A percentile compares a stretch with the other conserved stretches of the same genome.
phyloP scores from a whole-genome alignment of 805 yeast species.

The Yamadazyma takamatsuzukensis region DNA sequence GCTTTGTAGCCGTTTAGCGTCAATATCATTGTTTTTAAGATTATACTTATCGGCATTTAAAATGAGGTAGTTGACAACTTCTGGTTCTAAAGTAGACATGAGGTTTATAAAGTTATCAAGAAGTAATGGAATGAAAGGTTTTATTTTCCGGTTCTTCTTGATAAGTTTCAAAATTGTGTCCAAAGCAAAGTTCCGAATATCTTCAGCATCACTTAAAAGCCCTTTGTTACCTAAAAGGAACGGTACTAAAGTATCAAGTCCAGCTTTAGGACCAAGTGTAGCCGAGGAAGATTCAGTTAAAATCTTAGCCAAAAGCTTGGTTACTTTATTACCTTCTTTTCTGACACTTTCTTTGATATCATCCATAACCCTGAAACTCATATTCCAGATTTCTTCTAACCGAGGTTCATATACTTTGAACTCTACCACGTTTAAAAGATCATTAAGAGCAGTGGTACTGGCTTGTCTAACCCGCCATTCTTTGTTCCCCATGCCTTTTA shows the following conservation, averaged over 20 bases:
- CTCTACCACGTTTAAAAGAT: conserved; percentile 61
- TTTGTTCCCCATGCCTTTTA: conserved; percentile 65
- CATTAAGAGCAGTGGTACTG: conserved; percentile 65
- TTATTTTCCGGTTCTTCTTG: conserved; percentile 56
- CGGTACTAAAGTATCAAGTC: conserved; percentile 63
- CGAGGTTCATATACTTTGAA: conserved; percentile 47
- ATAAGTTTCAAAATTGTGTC: conserved; percentile 70
- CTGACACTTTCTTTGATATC: conserved; percentile 94
- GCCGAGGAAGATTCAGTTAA: conserved; percentile 40
- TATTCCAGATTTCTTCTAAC: conserved; percentile 73
- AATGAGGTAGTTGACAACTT: conserved; percentile 77
- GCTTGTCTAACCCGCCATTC: conserved; percentile 97
- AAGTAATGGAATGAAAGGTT: conserved; percentile 65
- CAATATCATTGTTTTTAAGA: conserved; percentile 65
- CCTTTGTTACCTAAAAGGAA: conserved; percentile 79
- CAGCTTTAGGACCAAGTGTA: conserved; percentile 37
- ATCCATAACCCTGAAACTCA: conserved; percentile 87
- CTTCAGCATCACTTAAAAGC: conserved; percentile 79
- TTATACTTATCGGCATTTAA: conserved; percentile 88
- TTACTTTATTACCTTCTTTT: conserved; percentile 67
- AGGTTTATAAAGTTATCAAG: conserved; percentile 65
- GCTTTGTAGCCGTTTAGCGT: conserved; percentile 68
- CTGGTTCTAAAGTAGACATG: conserved; percentile 90
- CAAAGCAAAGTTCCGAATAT: conserved; percentile 71
- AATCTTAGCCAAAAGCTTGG: conserved; percentile 61